A percentile compares a stretch with the other conserved stretches of the same genome.
phyloP scores from a whole-genome alignment of 345 rosid genomes.

The Hibiscus trionum region DNA sequence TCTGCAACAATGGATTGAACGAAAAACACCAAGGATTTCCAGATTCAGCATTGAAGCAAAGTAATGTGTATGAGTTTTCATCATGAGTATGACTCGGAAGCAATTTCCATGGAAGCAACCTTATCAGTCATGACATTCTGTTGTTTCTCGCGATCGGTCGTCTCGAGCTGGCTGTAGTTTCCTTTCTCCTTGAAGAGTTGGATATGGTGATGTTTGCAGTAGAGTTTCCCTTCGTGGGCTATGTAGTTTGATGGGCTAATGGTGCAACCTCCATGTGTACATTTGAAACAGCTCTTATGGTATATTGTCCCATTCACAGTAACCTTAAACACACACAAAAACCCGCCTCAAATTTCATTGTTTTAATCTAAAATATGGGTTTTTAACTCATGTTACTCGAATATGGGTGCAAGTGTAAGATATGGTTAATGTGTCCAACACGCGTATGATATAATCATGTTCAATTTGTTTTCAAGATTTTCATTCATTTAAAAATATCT shows the following conservation, averaged over 20 bases:
- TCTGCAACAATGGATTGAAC: too few relatives aligned
- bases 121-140: background rate
- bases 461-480: too few relatives aligned
- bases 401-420: too few relatives aligned
- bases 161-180: constrained; percentile 60
- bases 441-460: too few relatives aligned
- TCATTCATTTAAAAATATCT: too few relatives aligned
- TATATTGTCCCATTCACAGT: constrained; percentile 45
- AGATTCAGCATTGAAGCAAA: too few relatives aligned
- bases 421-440: too few relatives aligned
- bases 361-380: too few relatives aligned
- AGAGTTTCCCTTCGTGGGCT: constrained; percentile 55
- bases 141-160: constrained; percentile 17
- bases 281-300: constrained; percentile 58
- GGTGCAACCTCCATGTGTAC: constrained; percentile 53
- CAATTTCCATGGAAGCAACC: background rate
- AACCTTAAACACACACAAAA: constrained; percentile 18
- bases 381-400: too few relatives aligned
- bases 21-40: too few relatives aligned
- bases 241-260: constrained; percentile 60
- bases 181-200: constrained; percentile 62
- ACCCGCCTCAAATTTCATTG: too few relatives aligned
- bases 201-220: constrained; percentile 60
- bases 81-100: background rate
- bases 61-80: background rate